Base-by-base conservation (phyloP, 1,139 yeast species). In the Chernovozyma aurita region DNA sequence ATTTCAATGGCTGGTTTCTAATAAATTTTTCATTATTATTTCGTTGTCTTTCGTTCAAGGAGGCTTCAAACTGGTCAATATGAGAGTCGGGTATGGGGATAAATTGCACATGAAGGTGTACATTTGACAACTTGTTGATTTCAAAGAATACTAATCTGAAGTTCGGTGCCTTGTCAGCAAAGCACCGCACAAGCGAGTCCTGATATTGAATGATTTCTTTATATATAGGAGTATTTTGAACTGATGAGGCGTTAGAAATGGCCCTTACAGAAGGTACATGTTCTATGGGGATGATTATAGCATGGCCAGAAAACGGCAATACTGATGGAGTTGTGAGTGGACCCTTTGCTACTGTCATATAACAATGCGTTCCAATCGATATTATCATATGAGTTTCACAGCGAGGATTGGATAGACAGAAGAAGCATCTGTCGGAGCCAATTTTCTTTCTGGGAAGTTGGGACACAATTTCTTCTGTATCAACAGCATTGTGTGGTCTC, bases 271-370 rank as follows among this genome's bases (percentile, higher is more conserved):
- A 73, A 0, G 95, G 73, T 7, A 70, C 62, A 55, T 90, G 97
- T 9, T 80, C 78, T 17, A 90, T 74, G 0, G 97, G 95, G n/a
- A 87, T 78, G 7, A 88, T 70, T 32, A 90, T 65, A 12, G 86
- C 85, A 62, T 90, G 97, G 0, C 95, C 95, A 0, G 95, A 76
- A 50, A 85, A 80, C 6, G 13, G 16, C 6, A 36, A 16, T 8
- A 69, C 65, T 51, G 73, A 53, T 2, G 81, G 72, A 29, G 71
- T 59, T 1, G 87, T 74, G 21, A 90, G 59, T 0, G 97, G 97
- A 0, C 97, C 97, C 50, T 85, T 87, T 0, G 96, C 95, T 13
- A 82, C 69, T 0, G 97, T 84, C 42, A 88, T 39, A 52, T 87
- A 90, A 1, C 79, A 61, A 29, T 68, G 64, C 8, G 72, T 70